Percentiles rank a stretch among this genome's conserved stretches.
Evolutionary conservation across 2,329 filamentous ascomycete genomes (phyloP).

Genomic region (Monilinia polystroma): DNA sequence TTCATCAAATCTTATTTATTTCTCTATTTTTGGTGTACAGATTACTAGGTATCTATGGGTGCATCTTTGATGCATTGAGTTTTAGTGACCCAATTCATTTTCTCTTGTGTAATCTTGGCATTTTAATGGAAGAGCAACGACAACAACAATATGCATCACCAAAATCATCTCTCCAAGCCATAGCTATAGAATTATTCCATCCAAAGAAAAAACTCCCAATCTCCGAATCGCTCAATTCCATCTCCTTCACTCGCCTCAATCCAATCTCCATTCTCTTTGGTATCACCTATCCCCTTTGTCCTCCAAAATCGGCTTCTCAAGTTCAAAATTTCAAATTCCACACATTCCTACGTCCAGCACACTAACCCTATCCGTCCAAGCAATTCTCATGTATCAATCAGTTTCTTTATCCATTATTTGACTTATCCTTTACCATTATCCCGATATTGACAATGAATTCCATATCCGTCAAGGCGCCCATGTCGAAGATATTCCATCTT

Average conservation of each 20-base stretch:
- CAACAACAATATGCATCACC: not conserved
- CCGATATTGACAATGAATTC: too few species aligned
- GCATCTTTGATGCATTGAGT: not conserved
- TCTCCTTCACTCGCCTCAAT: not conserved
- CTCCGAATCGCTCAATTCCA: not conserved
- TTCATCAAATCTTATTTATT: too few species aligned
- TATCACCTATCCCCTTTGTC: not conserved
- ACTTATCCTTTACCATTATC: not conserved
- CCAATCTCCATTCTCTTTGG: not conserved
- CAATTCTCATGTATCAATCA: not conserved
- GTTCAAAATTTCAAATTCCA: not conserved
- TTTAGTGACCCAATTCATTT: constrained; percentile 1
- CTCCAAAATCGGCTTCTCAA: not conserved
- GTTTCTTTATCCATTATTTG: not conserved
- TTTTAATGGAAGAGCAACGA: too few species aligned
- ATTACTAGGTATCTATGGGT: not conserved
- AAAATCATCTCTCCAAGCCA: not conserved
- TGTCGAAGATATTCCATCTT: too few species aligned
- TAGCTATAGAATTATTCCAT: not conserved
- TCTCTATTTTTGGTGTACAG: too few species aligned
- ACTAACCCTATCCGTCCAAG: constrained; percentile 4
- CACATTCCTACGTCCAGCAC: constrained; percentile 4
- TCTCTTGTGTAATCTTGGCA: not conserved
- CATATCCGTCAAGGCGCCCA: too few species aligned
- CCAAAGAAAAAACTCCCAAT: too few species aligned